Evolutionary conservation across 2,329 filamentous ascomycete genomes (phyloP).

Genomic region (Akanthomyces dipterigenus): DNA sequence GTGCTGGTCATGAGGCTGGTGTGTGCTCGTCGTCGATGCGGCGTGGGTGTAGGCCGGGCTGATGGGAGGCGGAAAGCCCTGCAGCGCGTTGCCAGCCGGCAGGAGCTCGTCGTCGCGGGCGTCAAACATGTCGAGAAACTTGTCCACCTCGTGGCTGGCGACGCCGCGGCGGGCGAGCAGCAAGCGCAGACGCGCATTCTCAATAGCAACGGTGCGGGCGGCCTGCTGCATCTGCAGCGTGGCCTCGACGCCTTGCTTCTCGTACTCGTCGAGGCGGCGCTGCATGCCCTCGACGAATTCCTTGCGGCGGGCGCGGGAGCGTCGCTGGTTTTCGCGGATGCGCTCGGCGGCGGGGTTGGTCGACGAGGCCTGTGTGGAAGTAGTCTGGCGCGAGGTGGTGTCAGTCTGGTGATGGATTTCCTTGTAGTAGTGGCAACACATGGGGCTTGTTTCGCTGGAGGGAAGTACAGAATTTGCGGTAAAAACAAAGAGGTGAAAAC

Average conservation of each 20-base stretch:
- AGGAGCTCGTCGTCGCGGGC: constrained; percentile 21
- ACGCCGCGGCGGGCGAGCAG: constrained; percentile 36
- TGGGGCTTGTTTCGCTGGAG: too few species aligned
- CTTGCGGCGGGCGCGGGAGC: constrained; percentile 43
- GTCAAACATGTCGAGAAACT: constrained; percentile 31
- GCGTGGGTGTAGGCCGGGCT: not conserved
- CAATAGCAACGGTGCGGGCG: constrained; percentile 41
- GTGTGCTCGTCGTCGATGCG: not conserved
- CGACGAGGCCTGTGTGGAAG: constrained; percentile 10
- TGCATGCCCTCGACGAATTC: constrained; percentile 44
- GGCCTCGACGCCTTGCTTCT: constrained; percentile 41
- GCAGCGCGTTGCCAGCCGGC: constrained; percentile 1
- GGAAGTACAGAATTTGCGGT: not conserved
- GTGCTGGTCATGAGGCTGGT: constrained; percentile 1
- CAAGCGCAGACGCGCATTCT: constrained; percentile 39
- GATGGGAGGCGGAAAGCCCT: not conserved
- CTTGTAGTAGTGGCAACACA: too few species aligned
- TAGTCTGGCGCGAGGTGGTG: not conserved
- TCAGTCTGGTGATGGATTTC: not conserved
- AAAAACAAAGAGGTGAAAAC: not conserved
- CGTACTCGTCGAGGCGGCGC: constrained; percentile 38
- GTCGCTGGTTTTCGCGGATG: constrained; percentile 47
- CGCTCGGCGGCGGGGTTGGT: constrained; percentile 23
- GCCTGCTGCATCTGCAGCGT: constrained; percentile 48
- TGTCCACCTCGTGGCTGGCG: constrained; percentile 30